phyloP scores from a whole-genome alignment of 2,329 filamentous ascomycete species.

The Beauveria asiatica region DNA sequence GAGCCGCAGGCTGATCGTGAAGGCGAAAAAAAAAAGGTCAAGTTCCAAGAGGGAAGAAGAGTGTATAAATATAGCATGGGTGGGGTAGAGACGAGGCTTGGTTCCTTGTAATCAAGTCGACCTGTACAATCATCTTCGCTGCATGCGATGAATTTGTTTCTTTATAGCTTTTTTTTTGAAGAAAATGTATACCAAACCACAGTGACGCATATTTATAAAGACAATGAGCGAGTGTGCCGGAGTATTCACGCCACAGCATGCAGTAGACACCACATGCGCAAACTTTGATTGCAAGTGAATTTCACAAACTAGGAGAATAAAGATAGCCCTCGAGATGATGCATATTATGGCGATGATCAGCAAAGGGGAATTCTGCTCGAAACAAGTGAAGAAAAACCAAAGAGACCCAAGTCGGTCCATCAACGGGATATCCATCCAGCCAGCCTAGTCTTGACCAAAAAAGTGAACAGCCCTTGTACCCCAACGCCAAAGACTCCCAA shows the following conservation, averaged over 20 bases:
- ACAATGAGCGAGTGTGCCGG: too few species aligned
- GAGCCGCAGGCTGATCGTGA: not conserved
- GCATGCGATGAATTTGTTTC: not conserved
- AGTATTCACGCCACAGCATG: too few species aligned
- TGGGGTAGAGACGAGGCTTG: not conserved
- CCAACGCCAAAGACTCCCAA: slow-evolving; percentile 8
- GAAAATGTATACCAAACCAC: slow-evolving; percentile 1
- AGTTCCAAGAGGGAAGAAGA: not conserved
- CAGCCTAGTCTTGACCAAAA: not conserved
- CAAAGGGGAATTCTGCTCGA: not conserved
- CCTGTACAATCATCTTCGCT: slow-evolving; percentile 5
- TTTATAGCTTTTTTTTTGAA: not conserved
- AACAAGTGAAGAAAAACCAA: not conserved
- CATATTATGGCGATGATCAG: not conserved
- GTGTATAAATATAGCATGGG: slow-evolving; percentile 5
- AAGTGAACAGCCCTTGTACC: not conserved
- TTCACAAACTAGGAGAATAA: not conserved
- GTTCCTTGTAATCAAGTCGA: not conserved
- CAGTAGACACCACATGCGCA: too few species aligned
- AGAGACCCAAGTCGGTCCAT: not conserved
- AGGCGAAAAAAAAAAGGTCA: too few species aligned
- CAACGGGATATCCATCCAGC: not conserved
- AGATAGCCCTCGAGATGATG: not conserved
- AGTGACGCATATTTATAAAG: not conserved
- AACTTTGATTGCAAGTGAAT: too few species aligned